These are phyloP conservation scores for Boletus semigastroideus DNA, from an alignment of 1,284 basidiomycete species.

Conservation along the genomic window DNA sequence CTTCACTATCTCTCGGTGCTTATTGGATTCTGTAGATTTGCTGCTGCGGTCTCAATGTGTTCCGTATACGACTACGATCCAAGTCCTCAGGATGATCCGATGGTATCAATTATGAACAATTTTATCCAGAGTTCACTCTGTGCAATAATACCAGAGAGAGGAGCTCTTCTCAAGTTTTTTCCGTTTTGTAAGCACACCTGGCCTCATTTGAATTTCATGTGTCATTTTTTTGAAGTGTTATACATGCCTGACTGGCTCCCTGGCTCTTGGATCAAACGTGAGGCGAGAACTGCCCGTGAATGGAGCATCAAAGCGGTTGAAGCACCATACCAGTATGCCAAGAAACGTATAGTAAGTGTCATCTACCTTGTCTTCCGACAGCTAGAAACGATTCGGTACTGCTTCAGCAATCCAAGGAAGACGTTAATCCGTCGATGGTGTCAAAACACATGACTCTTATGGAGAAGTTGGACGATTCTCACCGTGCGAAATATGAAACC, in stretches of 20 bases:
- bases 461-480: constrained; percentile 9
- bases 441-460: constrained; percentile 21
- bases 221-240: constrained; percentile 10
- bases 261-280: constrained; percentile 18
- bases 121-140: constrained; percentile 14
- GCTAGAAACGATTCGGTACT: background rate
- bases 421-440: constrained; percentile 20
- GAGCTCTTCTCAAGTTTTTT: constrained; percentile 20
- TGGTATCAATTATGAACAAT: constrained; percentile 19
- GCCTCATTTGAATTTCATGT: background rate
- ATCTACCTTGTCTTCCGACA: background rate
- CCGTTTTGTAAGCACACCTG: constrained; percentile 21
- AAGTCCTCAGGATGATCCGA: constrained; percentile 15
- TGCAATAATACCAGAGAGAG: constrained; percentile 10
- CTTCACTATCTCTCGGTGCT: background rate
- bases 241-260: constrained; percentile 25
- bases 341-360: constrained; percentile 13
- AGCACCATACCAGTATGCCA: constrained; percentile 19
- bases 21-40: constrained; percentile 12
- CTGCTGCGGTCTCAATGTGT: constrained; percentile 16
- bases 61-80: constrained; percentile 29
- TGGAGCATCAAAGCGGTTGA: constrained; percentile 15
- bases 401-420: constrained; percentile 10
- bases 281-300: constrained; percentile 15
- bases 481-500: constrained; percentile 16